Conservation (phyloP, 768 basidiomycete species). For the Mycena vulgaris region DNA sequence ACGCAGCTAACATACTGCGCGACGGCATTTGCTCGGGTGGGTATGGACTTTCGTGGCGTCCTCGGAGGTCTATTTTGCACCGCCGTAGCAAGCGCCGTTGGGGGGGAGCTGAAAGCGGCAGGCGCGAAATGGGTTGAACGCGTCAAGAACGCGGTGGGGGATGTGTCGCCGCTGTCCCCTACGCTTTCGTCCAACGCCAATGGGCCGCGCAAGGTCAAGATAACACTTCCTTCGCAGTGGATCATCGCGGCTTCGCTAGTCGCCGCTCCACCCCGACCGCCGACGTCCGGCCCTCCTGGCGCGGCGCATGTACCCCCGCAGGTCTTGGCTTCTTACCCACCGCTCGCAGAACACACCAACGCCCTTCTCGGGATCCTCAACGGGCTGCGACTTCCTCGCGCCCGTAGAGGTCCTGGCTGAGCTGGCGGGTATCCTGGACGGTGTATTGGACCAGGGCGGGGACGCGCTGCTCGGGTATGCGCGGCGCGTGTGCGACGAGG, state of each 20-base stretch:
- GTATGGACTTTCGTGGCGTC: slow-evolving; percentile 87
- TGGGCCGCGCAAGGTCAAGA: slow-evolving; percentile 35
- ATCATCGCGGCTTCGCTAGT: slow-evolving; percentile 57
- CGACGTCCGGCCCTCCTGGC: slow-evolving; percentile 44
- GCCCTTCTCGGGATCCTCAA: slow-evolving; percentile 83
- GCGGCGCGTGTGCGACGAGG: slow-evolving; percentile 41
- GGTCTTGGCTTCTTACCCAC: slow-evolving; percentile 79
- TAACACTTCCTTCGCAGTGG: slow-evolving; percentile 64
- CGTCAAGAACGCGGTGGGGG: slow-evolving; percentile 42
- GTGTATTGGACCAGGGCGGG: slow-evolving; percentile 62
- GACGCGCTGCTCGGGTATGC: slow-evolving; percentile 64
- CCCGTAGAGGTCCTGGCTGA: slow-evolving; percentile 71
- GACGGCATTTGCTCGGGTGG: slow-evolving; percentile 91
- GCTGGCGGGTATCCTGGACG: slow-evolving; percentile 68
- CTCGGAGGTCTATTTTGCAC: slow-evolving; percentile 76
- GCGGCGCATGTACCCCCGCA: slow-evolving; percentile 79
- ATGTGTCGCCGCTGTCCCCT: slow-evolving; percentile 32
- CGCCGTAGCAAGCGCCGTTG: slow-evolving; percentile 73
- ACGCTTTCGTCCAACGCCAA: slow-evolving; percentile 30
- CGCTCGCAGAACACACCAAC: slow-evolving; percentile 83
- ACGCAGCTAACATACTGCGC: slow-evolving; percentile 97
- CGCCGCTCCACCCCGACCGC: slow-evolving; percentile 48
- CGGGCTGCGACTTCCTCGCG: slow-evolving; percentile 83
- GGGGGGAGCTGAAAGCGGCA: slow-evolving; percentile 64
- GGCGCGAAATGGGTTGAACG: slow-evolving; percentile 52